Conservation (phyloP, 169 alveolate species). For the Cryptosporidium sp. region DNA sequence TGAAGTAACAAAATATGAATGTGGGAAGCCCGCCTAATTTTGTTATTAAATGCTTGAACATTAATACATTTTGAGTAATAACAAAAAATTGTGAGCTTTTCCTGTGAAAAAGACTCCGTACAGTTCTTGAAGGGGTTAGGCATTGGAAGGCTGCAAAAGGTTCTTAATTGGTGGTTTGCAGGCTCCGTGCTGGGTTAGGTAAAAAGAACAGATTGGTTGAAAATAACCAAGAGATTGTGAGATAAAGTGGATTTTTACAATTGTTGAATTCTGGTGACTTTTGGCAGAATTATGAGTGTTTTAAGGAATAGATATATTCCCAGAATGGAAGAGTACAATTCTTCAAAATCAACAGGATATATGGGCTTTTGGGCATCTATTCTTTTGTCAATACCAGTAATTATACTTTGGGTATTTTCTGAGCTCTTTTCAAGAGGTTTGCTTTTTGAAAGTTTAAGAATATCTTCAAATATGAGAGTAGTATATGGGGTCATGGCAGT, state of each 20-base stretch:
- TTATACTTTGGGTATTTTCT: conserved; percentile 18
- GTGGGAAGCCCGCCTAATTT: conserved; percentile 1
- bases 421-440: conserved; percentile 10
- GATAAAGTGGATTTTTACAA: not conserved
- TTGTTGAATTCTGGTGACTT: not conserved
- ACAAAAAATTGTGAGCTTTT: not conserved
- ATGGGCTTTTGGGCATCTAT: not conserved
- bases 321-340: not conserved
- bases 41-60: not conserved
- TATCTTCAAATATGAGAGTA: not conserved
- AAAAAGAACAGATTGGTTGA: not conserved
- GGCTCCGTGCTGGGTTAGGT: not conserved
- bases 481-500: conserved; percentile 7
- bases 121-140: not conserved
- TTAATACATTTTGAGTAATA: not conserved
- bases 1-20: not conserved
- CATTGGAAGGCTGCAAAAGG: not conserved
- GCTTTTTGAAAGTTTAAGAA: not conserved
- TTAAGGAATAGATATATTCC: not conserved
- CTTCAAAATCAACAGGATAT: not conserved
- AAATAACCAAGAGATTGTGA: not conserved
- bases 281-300: not conserved
- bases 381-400: conserved; percentile 2
- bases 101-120: not conserved
- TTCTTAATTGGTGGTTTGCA: not conserved